Conservation (phyloP, 371 early-diverging fungal genomes). For the Entomophthora muscae region DNA sequence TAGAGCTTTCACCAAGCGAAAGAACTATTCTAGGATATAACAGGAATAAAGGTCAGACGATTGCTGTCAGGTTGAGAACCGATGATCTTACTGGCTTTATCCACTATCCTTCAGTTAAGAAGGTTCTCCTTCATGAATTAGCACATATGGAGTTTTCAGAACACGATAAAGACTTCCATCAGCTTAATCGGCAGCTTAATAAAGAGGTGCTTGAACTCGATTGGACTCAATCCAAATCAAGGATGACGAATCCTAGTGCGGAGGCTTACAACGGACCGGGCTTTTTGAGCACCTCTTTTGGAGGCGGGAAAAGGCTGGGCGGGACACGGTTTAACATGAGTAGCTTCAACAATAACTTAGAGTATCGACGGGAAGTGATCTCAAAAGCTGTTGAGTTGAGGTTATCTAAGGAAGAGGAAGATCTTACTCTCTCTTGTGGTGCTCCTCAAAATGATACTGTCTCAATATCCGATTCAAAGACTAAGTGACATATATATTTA, state of each 20-base stretch:
- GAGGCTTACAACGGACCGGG: not conserved
- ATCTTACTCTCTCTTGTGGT: not conserved
- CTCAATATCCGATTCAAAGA: not conserved
- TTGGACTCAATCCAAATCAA: slow-evolving; percentile 10
- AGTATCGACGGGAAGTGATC: not conserved
- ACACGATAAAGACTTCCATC: slow-evolving; percentile 69
- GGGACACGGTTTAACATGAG: not conserved
- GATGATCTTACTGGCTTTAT: slow-evolving; percentile 77
- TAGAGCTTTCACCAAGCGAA: slow-evolving; percentile 66
- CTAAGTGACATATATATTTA: no score
- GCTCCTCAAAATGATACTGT: not conserved
- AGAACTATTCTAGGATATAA: slow-evolving; percentile 71
- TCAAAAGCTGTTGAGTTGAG: not conserved
- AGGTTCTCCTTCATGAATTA: slow-evolving; percentile 75
- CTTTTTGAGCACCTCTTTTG: not conserved
- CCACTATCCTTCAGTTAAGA: slow-evolving; percentile 46
- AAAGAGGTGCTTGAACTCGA: slow-evolving; percentile 28
- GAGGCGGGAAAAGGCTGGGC: not conserved
- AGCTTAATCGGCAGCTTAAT: slow-evolving; percentile 56
- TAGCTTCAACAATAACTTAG: not conserved
- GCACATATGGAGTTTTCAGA: slow-evolving; percentile 70
- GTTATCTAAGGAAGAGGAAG: slow-evolving; percentile 3
- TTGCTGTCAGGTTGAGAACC: slow-evolving; percentile 71
- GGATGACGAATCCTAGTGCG: not conserved
- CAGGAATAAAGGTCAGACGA: slow-evolving; percentile 58